Base-by-base conservation (phyloP, 78 protist genomes). In the Emiliania huxleyi region DNA sequence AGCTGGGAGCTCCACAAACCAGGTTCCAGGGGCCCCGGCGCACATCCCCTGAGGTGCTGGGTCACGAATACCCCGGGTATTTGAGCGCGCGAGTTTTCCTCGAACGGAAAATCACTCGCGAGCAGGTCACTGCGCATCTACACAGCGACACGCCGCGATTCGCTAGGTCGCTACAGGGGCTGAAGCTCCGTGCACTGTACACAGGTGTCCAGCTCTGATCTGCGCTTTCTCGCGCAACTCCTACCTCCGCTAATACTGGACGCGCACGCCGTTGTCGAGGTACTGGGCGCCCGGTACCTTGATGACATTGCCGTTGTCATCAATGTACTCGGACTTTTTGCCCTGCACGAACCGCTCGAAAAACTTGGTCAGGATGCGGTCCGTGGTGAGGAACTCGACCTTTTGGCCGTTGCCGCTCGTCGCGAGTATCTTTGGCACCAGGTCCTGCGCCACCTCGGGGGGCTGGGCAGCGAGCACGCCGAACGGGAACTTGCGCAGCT, bases 241-340 rank as follows among this genome's bases (percentile, higher is more conserved):
- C n/a, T n/a, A n/a, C n/a, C n/a, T n/a, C n/a, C n/a, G n/a, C 55
- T 81, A 45, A 29, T 77, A 91, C 43, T 43, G 90, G 19, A 46
- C 43, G 8, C 79, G 45, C 62, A 91, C 93, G 37, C 93, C 93
- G 90, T 91, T 79, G 37, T 33, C 90, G 22, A 23, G 43, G 93
- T 91, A 91, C 90, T 75, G 90, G 6, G 73, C 90, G 21, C 93
- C 93, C 0, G 93, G 93, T 69, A 25, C 29, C 89, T 79, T 45
- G 93, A 91, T 91, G n/a, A 91, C 93, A 69, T 91, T 91, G 89
- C 93, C 93, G 55, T 91, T 90, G 90, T 91, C 93, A 56, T 91
- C 93, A 35, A 91, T 49, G 93, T 91, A 91, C 56, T 81, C n/a
- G 5, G 42, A 29, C 55, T 81, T 77, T 6, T 77, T 3, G 26